These are phyloP conservation scores for Lachnellula hyalina DNA, from an alignment of 2,329 filamentous ascomycete genomes.

Conservation along the genomic window DNA sequence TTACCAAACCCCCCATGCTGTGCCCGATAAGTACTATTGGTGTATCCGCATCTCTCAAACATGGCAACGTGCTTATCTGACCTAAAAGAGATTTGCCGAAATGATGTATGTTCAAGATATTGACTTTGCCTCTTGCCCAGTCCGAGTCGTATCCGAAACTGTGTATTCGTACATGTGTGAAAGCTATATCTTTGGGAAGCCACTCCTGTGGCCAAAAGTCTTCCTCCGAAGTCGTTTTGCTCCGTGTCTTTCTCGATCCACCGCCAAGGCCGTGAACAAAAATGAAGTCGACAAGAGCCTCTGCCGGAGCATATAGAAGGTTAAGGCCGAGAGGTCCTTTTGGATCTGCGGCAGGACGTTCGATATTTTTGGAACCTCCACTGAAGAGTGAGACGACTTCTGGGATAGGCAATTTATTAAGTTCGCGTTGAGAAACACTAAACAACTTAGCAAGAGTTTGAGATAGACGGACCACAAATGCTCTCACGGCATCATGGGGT, in stretches of 20 bases:
- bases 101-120: slow-evolving; percentile 24
- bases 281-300: slow-evolving; percentile 35
- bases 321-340: slow-evolving; percentile 14
- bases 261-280: slow-evolving; percentile 39
- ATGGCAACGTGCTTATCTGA: slow-evolving; percentile 22
- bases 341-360: background rate
- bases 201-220: slow-evolving; percentile 34
- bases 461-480: too few species aligned
- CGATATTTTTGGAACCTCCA: background rate
- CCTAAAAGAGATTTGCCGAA: slow-evolving; percentile 30
- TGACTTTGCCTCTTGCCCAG: slow-evolving; percentile 18
- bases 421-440: too few species aligned
- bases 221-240: slow-evolving; percentile 14
- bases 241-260: slow-evolving; percentile 34
- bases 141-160: slow-evolving; percentile 34
- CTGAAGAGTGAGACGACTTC: background rate
- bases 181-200: slow-evolving; percentile 30
- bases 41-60: slow-evolving; percentile 24
- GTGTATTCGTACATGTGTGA: slow-evolving; percentile 32
- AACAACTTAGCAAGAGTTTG: too few species aligned
- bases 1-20: slow-evolving; percentile 38
- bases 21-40: slow-evolving; percentile 41
- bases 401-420: too few species aligned
- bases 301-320: slow-evolving; percentile 6
- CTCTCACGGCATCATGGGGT: background rate